Conservation (phyloP, 2,329 filamentous ascomycete genomes). For the Samsoniella hepiali region DNA sequence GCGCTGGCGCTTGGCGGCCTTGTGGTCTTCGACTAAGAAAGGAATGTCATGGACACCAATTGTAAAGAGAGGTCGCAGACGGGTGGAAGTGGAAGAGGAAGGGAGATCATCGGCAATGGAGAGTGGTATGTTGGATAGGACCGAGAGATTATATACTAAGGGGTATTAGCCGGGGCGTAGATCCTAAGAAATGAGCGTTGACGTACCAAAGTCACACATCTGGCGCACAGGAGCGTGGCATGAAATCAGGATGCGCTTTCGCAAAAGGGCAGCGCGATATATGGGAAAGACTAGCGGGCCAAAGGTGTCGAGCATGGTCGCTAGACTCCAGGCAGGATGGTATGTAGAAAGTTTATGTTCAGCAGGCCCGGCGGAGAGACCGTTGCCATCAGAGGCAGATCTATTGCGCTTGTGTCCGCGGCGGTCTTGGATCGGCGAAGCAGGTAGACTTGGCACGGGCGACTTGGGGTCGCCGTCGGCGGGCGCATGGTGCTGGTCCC, state of each 20-base stretch:
- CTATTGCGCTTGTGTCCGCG: slow-evolving; percentile 52
- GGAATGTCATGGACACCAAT: slow-evolving; percentile 92
- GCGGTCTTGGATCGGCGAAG: slow-evolving; percentile 32
- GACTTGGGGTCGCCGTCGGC: slow-evolving; percentile 35
- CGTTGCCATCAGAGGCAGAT: slow-evolving; percentile 60
- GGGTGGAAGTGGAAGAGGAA: slow-evolving; percentile 55
- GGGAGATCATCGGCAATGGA: slow-evolving; percentile 69
- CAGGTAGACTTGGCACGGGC: slow-evolving; percentile 43
- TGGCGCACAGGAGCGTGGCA: slow-evolving; percentile 81
- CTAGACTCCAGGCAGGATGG: slow-evolving; percentile 84
- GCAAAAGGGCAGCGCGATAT: slow-evolving; percentile 78
- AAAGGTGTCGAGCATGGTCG: slow-evolving; percentile 73
- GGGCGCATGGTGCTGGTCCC: slow-evolving; percentile 53
- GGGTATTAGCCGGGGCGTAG: slow-evolving; percentile 26
- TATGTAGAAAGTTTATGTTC: slow-evolving; percentile 69
- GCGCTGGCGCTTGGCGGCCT: slow-evolving; percentile 40
- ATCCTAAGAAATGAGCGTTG: neutral
- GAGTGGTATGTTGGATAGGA: slow-evolving; percentile 82
- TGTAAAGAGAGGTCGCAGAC: slow-evolving; percentile 82
- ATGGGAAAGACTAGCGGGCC: slow-evolving; percentile 91
- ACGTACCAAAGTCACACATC: slow-evolving; percentile 82
- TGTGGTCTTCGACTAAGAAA: slow-evolving; percentile 63
- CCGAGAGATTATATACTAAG: slow-evolving; percentile 87
- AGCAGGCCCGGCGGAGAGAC: slow-evolving; percentile 50
- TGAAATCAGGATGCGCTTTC: slow-evolving; percentile 85